phyloP scores from a whole-genome alignment of 495 filamentous ascomycete species.

The Podospora conica region DNA sequence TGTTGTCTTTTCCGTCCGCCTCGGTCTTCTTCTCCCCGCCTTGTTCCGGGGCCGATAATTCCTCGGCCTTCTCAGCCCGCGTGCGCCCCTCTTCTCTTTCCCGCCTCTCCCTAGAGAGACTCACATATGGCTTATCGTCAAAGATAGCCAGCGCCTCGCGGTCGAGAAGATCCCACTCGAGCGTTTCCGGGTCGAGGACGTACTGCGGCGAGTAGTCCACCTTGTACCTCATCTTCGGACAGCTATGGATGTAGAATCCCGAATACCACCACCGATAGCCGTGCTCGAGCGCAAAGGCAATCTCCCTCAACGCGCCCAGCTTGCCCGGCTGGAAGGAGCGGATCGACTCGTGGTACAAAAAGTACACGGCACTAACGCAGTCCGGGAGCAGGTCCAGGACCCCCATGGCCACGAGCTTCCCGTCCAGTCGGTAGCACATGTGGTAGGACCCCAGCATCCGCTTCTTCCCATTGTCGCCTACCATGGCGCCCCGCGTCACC shows the following conservation, averaged over 20 bases:
- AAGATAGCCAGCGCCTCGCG: conserved; percentile 58
- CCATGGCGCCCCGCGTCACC: conserved; percentile 47
- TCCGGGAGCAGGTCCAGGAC: conserved; percentile 84
- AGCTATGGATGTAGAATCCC: conserved; percentile 47
- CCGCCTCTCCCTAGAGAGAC: conserved; percentile 49
- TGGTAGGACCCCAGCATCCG: conserved; percentile 82
- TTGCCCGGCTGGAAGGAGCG: conserved; percentile 80
- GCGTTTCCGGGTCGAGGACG: conserved; percentile 71
- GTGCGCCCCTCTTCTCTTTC: neutral
- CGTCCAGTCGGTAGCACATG: conserved; percentile 90
- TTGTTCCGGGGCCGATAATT: neutral
- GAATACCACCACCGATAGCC: conserved; percentile 59
- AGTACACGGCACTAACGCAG: conserved; percentile 89
- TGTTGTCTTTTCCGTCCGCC: conserved; percentile 12
- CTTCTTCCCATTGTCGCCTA: conserved; percentile 40
- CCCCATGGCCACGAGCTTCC: conserved; percentile 77
- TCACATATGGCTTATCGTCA: conserved; percentile 60
- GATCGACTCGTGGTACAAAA: conserved; percentile 84
- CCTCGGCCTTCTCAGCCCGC: too few relatives aligned
- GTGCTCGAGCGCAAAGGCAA: conserved; percentile 67
- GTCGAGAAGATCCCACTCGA: conserved; percentile 70
- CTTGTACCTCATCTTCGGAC: conserved; percentile 67
- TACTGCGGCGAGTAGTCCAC: conserved; percentile 77
- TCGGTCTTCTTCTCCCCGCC: neutral
- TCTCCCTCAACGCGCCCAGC: conserved; percentile 78